A percentile compares a stretch with the other conserved stretches of the same genome.
Conservation (phyloP, 805 yeast species). For the Saccharomycopsis selenospora region DNA sequence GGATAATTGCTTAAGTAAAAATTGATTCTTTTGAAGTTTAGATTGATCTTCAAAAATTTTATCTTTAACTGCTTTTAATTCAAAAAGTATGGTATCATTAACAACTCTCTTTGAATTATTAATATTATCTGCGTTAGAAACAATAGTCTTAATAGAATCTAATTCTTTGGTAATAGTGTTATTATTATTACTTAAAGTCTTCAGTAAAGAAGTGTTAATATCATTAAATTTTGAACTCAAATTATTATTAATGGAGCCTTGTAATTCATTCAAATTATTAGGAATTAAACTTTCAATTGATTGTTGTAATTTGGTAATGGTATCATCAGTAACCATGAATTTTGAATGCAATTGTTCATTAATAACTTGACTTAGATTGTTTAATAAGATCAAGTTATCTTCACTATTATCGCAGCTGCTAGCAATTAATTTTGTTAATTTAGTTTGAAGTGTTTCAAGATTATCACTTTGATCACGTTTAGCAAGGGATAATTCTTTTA, state of each 20-base stretch:
- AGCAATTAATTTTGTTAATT: background rate
- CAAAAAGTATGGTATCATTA: background rate
- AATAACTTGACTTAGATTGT: slow-evolving; percentile 13
- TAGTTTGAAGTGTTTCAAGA: slow-evolving; percentile 8
- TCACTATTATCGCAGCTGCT: background rate
- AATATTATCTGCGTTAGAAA: background rate
- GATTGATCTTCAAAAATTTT: too few species aligned
- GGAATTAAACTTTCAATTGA: background rate
- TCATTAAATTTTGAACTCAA: background rate
- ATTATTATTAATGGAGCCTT: background rate
- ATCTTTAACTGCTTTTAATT: background rate
- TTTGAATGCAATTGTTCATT: slow-evolving; percentile 13
- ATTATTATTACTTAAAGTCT: background rate
- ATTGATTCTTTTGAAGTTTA: too few species aligned
- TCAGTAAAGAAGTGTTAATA: background rate
- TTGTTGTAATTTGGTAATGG: background rate
- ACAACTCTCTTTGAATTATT: background rate
- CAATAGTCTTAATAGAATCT: background rate
- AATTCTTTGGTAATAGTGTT: background rate
- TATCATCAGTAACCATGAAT: background rate
- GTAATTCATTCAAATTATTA: background rate
- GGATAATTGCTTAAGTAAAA: too few species aligned
- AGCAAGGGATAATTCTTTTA: background rate
- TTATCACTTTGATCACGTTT: slow-evolving; percentile 1
- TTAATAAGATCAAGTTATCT: slow-evolving; percentile 10